phyloP scores from a whole-genome alignment of 768 basidiomycete species.

The Crucibulum laeve region DNA sequence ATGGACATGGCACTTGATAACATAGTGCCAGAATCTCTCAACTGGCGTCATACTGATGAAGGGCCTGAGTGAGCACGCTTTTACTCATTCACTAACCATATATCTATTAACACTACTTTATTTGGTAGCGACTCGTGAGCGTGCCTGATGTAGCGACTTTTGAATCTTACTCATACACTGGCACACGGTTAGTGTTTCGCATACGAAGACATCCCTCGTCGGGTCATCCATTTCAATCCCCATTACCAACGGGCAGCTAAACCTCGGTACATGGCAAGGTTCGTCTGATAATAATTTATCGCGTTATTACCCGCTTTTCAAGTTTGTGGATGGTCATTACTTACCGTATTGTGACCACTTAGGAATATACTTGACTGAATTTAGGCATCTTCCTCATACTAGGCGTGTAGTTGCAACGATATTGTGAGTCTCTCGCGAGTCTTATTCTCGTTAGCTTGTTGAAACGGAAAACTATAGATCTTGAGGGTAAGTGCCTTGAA shows the following conservation, averaged over 20 bases:
- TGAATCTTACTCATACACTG: no score
- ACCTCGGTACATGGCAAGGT: slow-evolving; percentile 95
- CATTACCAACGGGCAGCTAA: slow-evolving; percentile 73
- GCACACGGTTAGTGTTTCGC: slow-evolving; percentile 66
- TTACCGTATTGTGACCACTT: background rate
- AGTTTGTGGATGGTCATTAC: background rate
- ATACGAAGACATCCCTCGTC: slow-evolving; percentile 85
- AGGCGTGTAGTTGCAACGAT: slow-evolving; percentile 79
- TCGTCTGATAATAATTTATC: slow-evolving; percentile 7
- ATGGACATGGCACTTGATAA: slow-evolving; percentile 94
- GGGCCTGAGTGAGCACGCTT: slow-evolving; percentile 72
- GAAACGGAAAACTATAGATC: no score
- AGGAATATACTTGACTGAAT: slow-evolving; percentile 89
- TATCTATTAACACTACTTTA: slow-evolving; percentile 6
- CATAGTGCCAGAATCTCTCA: slow-evolving; percentile 79
- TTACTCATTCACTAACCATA: slow-evolving; percentile 2
- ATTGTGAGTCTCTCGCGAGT: slow-evolving; percentile 55
- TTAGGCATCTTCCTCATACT: slow-evolving; percentile 63
- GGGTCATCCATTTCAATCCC: slow-evolving; percentile 82
- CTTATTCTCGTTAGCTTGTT: no score
- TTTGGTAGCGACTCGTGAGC: slow-evolving; percentile 69
- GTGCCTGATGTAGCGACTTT: slow-evolving; percentile 2
- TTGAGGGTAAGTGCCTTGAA: no score
- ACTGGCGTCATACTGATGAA: slow-evolving; percentile 88
- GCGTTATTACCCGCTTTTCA: background rate